Conservation (phyloP, 169 alveolate species). For the Plasmodium ovale region DNA sequence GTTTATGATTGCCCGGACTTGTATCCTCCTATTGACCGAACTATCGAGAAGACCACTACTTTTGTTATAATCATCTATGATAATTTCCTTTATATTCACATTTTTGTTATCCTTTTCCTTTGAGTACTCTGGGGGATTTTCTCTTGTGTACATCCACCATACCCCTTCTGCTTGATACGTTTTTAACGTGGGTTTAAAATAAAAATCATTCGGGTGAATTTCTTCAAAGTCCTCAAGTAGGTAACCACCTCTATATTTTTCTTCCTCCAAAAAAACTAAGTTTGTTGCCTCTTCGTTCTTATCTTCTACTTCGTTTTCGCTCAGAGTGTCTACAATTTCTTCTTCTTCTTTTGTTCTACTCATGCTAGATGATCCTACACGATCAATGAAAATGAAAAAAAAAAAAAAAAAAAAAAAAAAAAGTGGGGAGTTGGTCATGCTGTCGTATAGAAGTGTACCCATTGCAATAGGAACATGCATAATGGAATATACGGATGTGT, state of each 20-base stretch:
- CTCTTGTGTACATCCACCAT: constrained; percentile 74
- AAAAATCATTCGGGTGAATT: constrained; percentile 45
- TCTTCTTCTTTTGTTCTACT: constrained; percentile 36
- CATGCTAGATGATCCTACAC: constrained; percentile 5
- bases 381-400: too few relatives aligned
- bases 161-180: constrained; percentile 73
- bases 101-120: neutral
- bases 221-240: constrained; percentile 65
- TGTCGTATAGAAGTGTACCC: too few relatives aligned
- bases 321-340: constrained; percentile 41
- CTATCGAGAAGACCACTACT: neutral
- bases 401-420: too few relatives aligned
- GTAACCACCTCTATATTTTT: constrained; percentile 65
- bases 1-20: too few relatives aligned
- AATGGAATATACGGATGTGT: too few relatives aligned
- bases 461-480: too few relatives aligned
- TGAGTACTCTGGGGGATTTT: constrained; percentile 65
- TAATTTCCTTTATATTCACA: constrained; percentile 43
- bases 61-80: constrained; percentile 21
- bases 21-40: neutral
- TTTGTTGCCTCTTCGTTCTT: constrained; percentile 59
- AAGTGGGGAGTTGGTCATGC: too few relatives aligned
- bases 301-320: constrained; percentile 64
- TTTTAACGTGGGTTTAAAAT: constrained; percentile 53
- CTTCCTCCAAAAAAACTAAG: constrained; percentile 64